phyloP scores from a whole-genome alignment of 2,329 filamentous ascomycete species.

The Alternaria novae-zelandiae region DNA sequence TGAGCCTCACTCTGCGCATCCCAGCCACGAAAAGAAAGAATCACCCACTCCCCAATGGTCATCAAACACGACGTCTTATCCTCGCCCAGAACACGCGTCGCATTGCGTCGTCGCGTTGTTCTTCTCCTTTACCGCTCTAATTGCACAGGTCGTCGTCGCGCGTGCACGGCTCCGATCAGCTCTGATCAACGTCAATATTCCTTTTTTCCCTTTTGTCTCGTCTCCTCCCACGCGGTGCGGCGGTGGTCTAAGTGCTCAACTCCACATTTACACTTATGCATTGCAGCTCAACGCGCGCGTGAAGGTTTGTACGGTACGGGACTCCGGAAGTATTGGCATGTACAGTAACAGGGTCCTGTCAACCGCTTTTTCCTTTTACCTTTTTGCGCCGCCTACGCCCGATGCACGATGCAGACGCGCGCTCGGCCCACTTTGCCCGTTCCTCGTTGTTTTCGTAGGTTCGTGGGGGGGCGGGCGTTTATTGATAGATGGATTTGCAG shows the following conservation, averaged over 20 bases:
- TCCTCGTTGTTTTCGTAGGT: neutral
- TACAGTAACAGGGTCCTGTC: neutral
- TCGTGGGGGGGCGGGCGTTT: neutral
- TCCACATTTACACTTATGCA: neutral
- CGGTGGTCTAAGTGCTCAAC: neutral
- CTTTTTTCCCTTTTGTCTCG: neutral
- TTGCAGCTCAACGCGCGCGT: neutral
- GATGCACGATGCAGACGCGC: neutral
- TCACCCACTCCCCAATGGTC: neutral
- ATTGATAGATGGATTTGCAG: neutral
- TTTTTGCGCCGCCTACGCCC: neutral
- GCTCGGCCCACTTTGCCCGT: neutral
- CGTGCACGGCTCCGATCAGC: neutral
- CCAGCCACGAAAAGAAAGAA: neutral
- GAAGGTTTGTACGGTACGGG: neutral
- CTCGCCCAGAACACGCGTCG: neutral
- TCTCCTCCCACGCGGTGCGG: neutral
- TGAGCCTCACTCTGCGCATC: neutral
- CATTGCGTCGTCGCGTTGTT: neutral
- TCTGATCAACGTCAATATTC: neutral
- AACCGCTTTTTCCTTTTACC: neutral
- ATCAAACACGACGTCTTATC: neutral
- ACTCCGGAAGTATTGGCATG: neutral
- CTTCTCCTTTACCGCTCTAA: neutral
- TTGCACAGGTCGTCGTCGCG: neutral